Percentiles rank a stretch among this genome's conserved stretches.
Conservation (phyloP, 495 filamentous ascomycete species). For the Penicillium longicatenatum region DNA sequence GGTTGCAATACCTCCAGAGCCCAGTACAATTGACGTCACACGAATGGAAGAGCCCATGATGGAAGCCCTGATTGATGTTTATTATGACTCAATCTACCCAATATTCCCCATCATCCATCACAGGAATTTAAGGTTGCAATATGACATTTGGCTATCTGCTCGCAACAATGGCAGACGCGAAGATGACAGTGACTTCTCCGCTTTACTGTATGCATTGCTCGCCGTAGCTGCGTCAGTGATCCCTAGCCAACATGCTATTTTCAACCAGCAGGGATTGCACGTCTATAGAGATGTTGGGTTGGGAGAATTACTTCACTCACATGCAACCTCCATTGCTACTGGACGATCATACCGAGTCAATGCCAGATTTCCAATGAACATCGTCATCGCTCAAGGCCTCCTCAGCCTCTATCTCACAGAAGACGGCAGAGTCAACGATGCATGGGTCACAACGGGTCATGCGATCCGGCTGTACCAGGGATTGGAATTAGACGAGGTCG, state of each 20-base stretch:
- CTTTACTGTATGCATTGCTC: constrained; percentile 20
- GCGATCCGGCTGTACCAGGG: constrained; percentile 23
- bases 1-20: not conserved
- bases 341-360: not conserved
- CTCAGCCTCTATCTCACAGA: constrained; percentile 20
- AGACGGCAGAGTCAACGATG: constrained; percentile 17
- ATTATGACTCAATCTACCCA: constrained; percentile 16
- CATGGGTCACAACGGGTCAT: constrained; percentile 22
- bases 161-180: not conserved
- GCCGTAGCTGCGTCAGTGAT: constrained; percentile 13
- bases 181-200: constrained; percentile 7
- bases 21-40: constrained; percentile 1
- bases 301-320: not conserved
- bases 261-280: not conserved
- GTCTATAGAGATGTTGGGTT: constrained; percentile 11
- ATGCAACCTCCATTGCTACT: not conserved
- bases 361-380: constrained; percentile 11
- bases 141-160: constrained; percentile 8
- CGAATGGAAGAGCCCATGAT: constrained; percentile 8
- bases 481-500: constrained; percentile 13
- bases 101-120: constrained; percentile 16
- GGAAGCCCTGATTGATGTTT: constrained; percentile 14
- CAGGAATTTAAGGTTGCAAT: constrained; percentile 13
- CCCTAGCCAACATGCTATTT: constrained; percentile 12
- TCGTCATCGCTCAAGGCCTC: constrained; percentile 12